phyloP scores from a whole-genome alignment of 148 eudicot species.

The Rheum nobile region DNA sequence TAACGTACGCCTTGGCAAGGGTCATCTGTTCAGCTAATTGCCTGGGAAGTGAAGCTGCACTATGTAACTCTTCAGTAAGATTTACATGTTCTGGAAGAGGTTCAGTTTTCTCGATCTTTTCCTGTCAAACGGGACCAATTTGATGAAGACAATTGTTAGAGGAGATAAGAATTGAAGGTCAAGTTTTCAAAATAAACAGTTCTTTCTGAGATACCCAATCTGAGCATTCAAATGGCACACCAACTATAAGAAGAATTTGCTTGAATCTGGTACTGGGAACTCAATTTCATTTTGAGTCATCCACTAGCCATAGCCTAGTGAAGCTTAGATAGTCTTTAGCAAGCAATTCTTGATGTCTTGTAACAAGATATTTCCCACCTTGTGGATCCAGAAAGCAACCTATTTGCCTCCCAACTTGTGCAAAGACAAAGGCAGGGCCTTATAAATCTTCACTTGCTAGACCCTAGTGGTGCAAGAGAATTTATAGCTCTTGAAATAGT shows the following conservation, averaged over 20 bases:
- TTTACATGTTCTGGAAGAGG: background rate
- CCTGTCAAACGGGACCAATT: background rate
- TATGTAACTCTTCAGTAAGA: conserved; percentile 14
- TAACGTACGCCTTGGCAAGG: conserved; percentile 15
- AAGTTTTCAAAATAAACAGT: background rate
- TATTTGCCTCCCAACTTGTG: background rate
- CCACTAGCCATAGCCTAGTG: background rate
- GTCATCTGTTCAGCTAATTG: conserved; percentile 19
- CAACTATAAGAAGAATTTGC: background rate
- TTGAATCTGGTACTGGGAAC: background rate
- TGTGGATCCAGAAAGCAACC: background rate
- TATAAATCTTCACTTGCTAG: too few species aligned
- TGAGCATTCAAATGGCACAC: background rate
- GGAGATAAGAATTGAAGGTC: too few species aligned
- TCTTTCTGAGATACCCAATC: background rate
- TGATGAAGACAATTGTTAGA: background rate
- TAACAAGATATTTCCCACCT: background rate
- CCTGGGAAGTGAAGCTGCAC: conserved; percentile 14
- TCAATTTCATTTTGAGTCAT: background rate
- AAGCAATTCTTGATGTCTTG: background rate
- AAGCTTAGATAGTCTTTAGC: background rate
- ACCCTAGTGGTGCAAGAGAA: too few species aligned
- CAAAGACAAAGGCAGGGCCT: background rate
- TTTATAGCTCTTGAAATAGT: too few species aligned
- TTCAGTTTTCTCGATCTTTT: background rate